phyloP scores from a whole-genome alignment of 2,329 filamentous ascomycete species.

The Coleophoma cylindrospora region DNA sequence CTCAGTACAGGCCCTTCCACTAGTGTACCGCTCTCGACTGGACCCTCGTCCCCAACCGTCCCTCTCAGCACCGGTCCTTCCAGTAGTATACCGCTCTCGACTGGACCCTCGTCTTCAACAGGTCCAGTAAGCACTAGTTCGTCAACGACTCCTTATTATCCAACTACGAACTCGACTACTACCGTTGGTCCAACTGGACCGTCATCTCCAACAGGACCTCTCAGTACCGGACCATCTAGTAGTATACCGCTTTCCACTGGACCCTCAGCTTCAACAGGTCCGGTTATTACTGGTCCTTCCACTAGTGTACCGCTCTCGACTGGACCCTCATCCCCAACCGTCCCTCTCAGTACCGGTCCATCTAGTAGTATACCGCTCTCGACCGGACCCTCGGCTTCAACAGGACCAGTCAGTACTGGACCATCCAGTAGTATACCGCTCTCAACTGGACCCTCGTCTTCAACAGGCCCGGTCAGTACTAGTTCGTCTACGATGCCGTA shows the following conservation, averaged over 20 bases:
- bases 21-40: neutral
- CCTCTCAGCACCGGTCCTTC: neutral
- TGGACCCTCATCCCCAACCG: neutral
- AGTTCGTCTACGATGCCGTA: conserved; percentile 2
- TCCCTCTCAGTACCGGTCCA: neutral
- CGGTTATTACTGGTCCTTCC: conserved; percentile 2
- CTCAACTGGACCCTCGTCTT: neutral
- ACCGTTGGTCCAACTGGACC: neutral
- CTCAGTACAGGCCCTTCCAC: neutral
- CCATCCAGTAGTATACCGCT: neutral
- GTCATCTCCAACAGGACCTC: too few species aligned
- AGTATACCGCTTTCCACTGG: neutral
- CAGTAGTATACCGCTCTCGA: conserved; percentile 1
- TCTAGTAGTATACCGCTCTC: neutral
- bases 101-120: neutral
- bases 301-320: conserved; percentile 1
- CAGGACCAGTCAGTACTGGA: neutral
- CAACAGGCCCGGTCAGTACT: neutral
- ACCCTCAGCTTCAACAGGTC: neutral
- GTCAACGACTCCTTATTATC: neutral
- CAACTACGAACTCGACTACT: neutral
- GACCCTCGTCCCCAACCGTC: neutral
- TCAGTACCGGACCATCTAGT: conserved; percentile 1
- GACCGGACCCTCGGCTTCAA: neutral
- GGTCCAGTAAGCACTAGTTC: neutral